Evolutionary conservation across 1,284 basidiomycete species (phyloP).

Genomic region (Lignosus rhinocerotis): DNA sequence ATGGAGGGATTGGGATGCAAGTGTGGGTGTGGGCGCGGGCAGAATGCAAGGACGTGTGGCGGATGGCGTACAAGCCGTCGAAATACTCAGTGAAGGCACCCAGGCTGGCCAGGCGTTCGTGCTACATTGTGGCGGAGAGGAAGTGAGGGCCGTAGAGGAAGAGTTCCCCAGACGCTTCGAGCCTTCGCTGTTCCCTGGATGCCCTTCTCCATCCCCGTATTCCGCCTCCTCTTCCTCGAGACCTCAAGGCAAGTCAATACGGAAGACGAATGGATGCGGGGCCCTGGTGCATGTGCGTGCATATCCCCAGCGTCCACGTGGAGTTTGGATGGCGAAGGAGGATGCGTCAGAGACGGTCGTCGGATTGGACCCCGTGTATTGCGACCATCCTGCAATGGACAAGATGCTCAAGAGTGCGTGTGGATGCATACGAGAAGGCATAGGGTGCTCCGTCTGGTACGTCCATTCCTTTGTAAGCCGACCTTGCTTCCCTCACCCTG

Average conservation of each 20-base stretch:
- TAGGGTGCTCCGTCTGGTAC: constrained; percentile 64
- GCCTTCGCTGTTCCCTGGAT: constrained; percentile 24
- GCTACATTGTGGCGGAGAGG: constrained; percentile 52
- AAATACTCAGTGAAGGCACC: constrained; percentile 21
- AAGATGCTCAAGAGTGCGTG: constrained; percentile 56
- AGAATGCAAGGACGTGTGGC: constrained; percentile 19
- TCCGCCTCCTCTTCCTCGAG: constrained; percentile 40
- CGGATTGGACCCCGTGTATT: constrained; percentile 53
- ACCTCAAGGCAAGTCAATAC: constrained; percentile 16
- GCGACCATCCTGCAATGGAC: constrained; percentile 47
- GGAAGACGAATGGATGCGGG: constrained; percentile 56
- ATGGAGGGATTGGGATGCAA: constrained; percentile 26
- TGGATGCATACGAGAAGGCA: constrained; percentile 62
- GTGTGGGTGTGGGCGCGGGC: constrained; percentile 16
- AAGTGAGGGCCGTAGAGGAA: constrained; percentile 16
- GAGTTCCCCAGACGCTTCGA: constrained; percentile 15
- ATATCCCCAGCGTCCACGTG: constrained; percentile 48
- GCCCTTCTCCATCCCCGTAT: constrained; percentile 27
- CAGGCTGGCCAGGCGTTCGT: constrained; percentile 36
- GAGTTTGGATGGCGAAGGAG: constrained; percentile 57
- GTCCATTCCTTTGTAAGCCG: constrained; percentile 24
- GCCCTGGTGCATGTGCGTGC: constrained; percentile 55
- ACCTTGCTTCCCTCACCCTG: constrained; percentile 6
- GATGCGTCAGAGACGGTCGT: constrained; percentile 51
- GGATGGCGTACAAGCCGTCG: constrained; percentile 25